These are phyloP conservation scores for Linum trigynum DNA, from an alignment of 345 rosid genomes.

Conservation along the genomic window DNA sequence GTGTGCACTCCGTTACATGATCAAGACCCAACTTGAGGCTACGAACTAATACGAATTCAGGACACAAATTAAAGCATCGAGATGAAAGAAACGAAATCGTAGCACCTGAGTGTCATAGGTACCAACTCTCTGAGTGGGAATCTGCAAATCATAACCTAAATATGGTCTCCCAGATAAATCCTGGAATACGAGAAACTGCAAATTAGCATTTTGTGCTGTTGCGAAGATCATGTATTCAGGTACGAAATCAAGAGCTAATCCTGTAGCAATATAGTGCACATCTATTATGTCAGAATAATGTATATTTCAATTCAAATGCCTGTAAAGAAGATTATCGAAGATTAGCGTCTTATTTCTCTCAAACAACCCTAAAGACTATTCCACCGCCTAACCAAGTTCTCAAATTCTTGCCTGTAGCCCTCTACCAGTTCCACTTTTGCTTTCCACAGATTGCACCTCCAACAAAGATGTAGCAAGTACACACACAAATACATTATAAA, in stretches of 20 bases:
- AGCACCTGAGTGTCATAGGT: conserved; percentile 79
- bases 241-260: not conserved
- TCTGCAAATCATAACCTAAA: conserved; percentile 62
- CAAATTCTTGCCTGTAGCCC: not conserved
- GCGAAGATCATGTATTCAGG: not conserved
- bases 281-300: not conserved
- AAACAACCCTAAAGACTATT: not conserved
- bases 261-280: not conserved
- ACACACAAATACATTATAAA: not conserved
- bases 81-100: conserved; percentile 10
- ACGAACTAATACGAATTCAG: not conserved
- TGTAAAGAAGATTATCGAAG: not conserved
- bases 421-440: not conserved
- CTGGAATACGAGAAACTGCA: conserved; percentile 28
- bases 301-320: not conserved
- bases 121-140: conserved; percentile 79
- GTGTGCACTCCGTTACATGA: not conserved
- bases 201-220: not conserved
- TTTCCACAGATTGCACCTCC: not conserved
- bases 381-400: not conserved
- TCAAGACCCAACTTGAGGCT: not conserved
- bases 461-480: not conserved
- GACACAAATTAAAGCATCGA: not conserved
- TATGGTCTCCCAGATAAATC: conserved; percentile 84
- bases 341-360: not conserved